phyloP scores from a whole-genome alignment of 257 asterid species.

The Plantago elongata region DNA sequence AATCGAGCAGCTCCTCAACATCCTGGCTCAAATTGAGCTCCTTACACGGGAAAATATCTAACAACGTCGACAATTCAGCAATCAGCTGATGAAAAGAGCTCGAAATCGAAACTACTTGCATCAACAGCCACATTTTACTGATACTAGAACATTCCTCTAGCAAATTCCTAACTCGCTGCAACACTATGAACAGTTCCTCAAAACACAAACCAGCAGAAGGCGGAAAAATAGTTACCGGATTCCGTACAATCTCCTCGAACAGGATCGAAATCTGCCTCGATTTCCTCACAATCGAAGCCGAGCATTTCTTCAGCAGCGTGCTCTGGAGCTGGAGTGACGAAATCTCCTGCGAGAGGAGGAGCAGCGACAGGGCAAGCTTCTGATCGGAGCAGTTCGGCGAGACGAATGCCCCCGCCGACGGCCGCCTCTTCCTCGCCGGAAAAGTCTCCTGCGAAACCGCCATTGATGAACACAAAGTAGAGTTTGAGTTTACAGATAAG shows the following conservation, averaged over 20 bases:
- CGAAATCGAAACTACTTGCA: conserved; percentile 47
- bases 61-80: conserved; percentile 59
- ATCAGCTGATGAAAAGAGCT: conserved; percentile 53
- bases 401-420: conserved; percentile 51
- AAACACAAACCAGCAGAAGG: conserved; percentile 73
- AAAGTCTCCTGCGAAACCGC: conserved; percentile 56
- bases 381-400: conserved; percentile 52
- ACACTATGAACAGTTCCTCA: conserved; percentile 66
- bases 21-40: conserved; percentile 59
- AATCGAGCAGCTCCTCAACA: conserved; percentile 52
- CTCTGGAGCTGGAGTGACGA: conserved; percentile 42
- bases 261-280: conserved; percentile 52
- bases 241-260: conserved; percentile 58
- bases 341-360: conserved; percentile 55
- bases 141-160: conserved; percentile 53
- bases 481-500: too few relatives aligned
- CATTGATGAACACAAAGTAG: conserved; percentile 28
- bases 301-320: conserved; percentile 39
- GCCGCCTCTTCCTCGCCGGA: conserved; percentile 67
- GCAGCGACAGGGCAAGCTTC: conserved; percentile 53
- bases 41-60: conserved; percentile 65
- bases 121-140: conserved; percentile 77
- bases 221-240: conserved; percentile 36
- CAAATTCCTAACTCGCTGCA: conserved; percentile 53
- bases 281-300: conserved; percentile 54